Evolutionary conservation across 179 eudicot species (phyloP).

Genomic region (Patellifolia procumbens): DNA sequence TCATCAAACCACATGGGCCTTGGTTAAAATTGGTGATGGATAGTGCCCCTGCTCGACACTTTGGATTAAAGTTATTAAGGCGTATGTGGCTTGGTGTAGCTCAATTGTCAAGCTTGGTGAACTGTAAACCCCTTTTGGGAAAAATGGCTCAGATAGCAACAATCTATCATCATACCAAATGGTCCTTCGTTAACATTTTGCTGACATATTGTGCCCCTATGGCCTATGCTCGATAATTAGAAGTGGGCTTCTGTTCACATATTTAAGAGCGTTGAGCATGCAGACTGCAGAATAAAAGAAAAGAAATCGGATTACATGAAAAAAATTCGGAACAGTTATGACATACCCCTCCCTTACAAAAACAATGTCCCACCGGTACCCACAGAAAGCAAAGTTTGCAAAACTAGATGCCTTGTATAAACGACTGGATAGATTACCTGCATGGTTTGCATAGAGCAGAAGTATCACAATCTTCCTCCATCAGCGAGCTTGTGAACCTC

Average conservation of each 20-base stretch:
- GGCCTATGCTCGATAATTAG: not conserved
- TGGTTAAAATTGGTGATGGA: not conserved
- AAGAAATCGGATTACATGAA: no score
- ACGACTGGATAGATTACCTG: not conserved
- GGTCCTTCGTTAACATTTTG: no score
- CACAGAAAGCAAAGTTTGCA: not conserved
- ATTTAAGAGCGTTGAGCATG: no score
- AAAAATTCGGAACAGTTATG: no score
- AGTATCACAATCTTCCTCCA: not conserved
- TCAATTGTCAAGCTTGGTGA: not conserved
- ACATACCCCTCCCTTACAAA: no score
- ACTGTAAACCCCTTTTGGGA: not conserved
- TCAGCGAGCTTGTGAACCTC: slow-evolving; percentile 37
- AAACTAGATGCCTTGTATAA: not conserved
- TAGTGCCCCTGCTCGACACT: no score
- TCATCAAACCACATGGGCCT: not conserved
- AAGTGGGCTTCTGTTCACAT: no score
- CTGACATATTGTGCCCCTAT: not conserved
- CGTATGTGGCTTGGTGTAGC: not conserved
- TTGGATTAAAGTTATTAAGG: no score
- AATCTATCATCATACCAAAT: not conserved
- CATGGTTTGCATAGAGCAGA: not conserved
- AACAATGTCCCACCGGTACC: no score
- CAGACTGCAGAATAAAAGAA: no score
- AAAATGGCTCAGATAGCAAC: not conserved